Evolutionary conservation across 495 filamentous ascomycete genomes (phyloP), one percentile per base, ranked within the genome.

Genomic region (Rhizodiscina lignyota): DNA sequence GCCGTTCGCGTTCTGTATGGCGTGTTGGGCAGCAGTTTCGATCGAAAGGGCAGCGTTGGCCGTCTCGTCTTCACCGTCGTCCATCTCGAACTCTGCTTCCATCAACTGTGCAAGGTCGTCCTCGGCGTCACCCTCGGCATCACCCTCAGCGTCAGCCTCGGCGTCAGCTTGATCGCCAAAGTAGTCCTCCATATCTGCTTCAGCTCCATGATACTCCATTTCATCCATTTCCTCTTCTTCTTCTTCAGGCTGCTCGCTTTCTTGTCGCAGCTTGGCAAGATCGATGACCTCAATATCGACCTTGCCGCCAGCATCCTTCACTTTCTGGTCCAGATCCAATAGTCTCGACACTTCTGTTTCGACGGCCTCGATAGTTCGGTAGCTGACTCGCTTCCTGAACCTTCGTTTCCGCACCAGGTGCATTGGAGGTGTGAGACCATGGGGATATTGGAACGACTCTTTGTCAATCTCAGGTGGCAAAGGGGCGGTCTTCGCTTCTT

Each of bases 371-470:
- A 94, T 92, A 16, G 86, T 77, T 5, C 78, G 72, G 31, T 83
- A 79, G 42, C 73, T 83, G 21, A 91, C 62, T 0, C 84, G 71
- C 43, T 82, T 82, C 30, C 86, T 62, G 51, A 99, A 99, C 4
- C 91, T 70, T 8, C 83, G 74, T 49, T 82, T 84, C 12, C 83
- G 63, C 5, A 79, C 84, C 55, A 75, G 81, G 36, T 82, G 74
- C 70, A 99, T 79, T 0, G 89, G 89, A 5, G 89, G 82, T 2
- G 89, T 89, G 3, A 99, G 58, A 30, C 89, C 89, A 54, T 96
- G 89, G 4, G 89, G 78, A 60, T 83, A 96, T 47, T 84, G 78
- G 35, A 74, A 66, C 1, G 68, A 67, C 36, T 65, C 64, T 16
- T 63, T 56, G 30, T 74, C 60, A 24, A 93, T 62, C 16, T 77